These are phyloP conservation scores for Epithele typhae DNA, from an alignment of 768 basidiomycete genomes.

Conservation along the genomic window DNA sequence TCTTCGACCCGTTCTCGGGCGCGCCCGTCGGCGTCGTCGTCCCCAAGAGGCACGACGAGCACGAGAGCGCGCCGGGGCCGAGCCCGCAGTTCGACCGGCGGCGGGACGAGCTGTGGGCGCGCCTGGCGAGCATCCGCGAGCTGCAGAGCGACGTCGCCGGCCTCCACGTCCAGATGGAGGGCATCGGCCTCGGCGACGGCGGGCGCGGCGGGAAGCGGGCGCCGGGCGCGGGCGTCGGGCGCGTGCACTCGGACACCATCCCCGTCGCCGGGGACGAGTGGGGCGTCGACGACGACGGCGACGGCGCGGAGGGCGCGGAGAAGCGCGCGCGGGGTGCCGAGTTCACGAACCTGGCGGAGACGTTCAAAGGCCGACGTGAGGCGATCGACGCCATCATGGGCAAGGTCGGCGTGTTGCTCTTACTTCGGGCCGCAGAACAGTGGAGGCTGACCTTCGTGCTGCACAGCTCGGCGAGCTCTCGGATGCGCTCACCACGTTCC, in stretches of 20 bases:
- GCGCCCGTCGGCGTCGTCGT: slow-evolving; percentile 35
- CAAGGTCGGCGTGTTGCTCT: slow-evolving; percentile 37
- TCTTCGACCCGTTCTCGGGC: slow-evolving; percentile 49
- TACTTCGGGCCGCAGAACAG: neutral
- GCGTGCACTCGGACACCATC: slow-evolving; percentile 39
- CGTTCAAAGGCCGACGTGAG: slow-evolving; percentile 66
- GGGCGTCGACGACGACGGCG: slow-evolving; percentile 44
- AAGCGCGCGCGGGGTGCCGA: slow-evolving; percentile 53
- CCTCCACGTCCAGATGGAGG: slow-evolving; percentile 76
- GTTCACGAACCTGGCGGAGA: slow-evolving; percentile 61
- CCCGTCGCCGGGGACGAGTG: slow-evolving; percentile 42
- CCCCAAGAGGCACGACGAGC: slow-evolving; percentile 11
- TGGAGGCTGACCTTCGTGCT: slow-evolving; percentile 1
- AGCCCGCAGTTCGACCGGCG: slow-evolving; percentile 17
- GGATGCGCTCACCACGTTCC: slow-evolving; percentile 38
- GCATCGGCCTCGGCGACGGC: slow-evolving; percentile 39
- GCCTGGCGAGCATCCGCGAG: slow-evolving; percentile 64
- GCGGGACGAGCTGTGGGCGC: slow-evolving; percentile 60
- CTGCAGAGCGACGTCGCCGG: slow-evolving; percentile 68
- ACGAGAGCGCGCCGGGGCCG: slow-evolving; percentile 8
- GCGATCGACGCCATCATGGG: slow-evolving; percentile 69
- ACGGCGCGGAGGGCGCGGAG: slow-evolving; percentile 54
- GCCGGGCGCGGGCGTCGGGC: slow-evolving; percentile 8
- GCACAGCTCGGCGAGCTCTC: slow-evolving; percentile 56
- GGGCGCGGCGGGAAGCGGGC: slow-evolving; percentile 16